These are phyloP conservation scores for Penicillium sp. DNA, from an alignment of 2,329 filamentous ascomycete genomes.

Conservation along the genomic window DNA sequence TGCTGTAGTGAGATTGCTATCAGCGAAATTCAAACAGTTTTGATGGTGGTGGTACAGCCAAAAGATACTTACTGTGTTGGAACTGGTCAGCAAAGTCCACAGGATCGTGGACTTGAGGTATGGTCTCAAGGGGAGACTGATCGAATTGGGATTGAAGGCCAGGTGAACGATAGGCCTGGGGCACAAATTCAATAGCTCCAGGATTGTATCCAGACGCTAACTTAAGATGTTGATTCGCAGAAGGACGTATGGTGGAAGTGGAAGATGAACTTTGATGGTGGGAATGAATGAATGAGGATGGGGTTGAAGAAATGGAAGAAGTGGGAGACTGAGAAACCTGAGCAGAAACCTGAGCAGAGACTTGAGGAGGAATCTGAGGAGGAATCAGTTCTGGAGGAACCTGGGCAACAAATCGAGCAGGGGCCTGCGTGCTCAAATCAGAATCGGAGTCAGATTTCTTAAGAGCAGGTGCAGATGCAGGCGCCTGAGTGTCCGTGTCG, in stretches of 20 bases:
- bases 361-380: too few species aligned
- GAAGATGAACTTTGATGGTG: background rate
- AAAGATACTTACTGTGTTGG: background rate
- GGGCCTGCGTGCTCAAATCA: background rate
- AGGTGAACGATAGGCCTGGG: too few species aligned
- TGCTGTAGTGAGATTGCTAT: background rate
- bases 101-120: background rate
- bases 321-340: background rate
- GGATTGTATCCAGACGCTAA: background rate
- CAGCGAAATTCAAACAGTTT: background rate
- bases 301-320: background rate
- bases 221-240: background rate
- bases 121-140: background rate
- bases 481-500: too few species aligned
- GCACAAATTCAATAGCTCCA: too few species aligned
- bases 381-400: too few species aligned
- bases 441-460: background rate
- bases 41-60: background rate
- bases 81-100: background rate
- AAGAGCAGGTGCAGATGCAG: background rate
- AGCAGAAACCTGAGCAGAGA: background rate
- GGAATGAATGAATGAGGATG: background rate
- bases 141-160: background rate
- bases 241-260: background rate
- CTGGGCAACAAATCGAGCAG: too few species aligned